Base-by-base conservation (phyloP, 2,329 filamentous ascomycete genomes). In the Fusarium avenaceum region DNA sequence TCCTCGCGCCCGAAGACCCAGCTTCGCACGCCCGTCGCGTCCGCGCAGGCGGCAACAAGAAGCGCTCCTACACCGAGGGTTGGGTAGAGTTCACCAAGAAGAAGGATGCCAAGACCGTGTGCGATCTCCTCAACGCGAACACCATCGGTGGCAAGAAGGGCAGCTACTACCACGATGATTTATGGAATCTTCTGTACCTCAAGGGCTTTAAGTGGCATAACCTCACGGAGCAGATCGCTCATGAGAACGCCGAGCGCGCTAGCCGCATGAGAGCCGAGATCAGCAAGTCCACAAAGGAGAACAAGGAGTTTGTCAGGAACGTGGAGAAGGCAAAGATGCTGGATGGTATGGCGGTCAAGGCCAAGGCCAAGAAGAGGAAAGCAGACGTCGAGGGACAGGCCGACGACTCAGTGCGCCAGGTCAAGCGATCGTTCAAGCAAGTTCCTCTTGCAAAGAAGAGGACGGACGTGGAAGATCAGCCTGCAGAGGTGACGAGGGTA, bases 61-160 rank as follows among this genome's bases (percentile, higher is more conserved):
- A 94, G 79, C 87, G 89, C 62, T 87, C 87, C n/a, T 96, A 89
- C 80, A 90, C 88, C 5, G 93, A 96, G 78, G 93, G 93, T 45
- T 96, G 93, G 93, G 88, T 96, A 28, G 93, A 96, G 77, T 96
- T 95, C 73, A 78, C 88, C 35, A 84, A 86, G 65, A 96, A 96
- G 79, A 85, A 85, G 67, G 89, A 94, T 65, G 93, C 93, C 35
- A 93, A 94, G 77, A 82, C 87, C n/a, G 90, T 88, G 0, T 92
- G 89, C 49, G 90, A 93, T 70, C 84, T 91, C 26, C 83, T 96
- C 49, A 96, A 96, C 75, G 90, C 91, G 42, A 87, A 87, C 66
- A 92, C 86, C 14, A 92, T 96, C 61, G 92, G 92, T 50, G 93
- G 93, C 26, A 94, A 94, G 81, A 96, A 96, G 81, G 87, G 92